Evolutionary conservation across 306 rosid genomes (phyloP).

Genomic region (Cicer cuneatum): DNA sequence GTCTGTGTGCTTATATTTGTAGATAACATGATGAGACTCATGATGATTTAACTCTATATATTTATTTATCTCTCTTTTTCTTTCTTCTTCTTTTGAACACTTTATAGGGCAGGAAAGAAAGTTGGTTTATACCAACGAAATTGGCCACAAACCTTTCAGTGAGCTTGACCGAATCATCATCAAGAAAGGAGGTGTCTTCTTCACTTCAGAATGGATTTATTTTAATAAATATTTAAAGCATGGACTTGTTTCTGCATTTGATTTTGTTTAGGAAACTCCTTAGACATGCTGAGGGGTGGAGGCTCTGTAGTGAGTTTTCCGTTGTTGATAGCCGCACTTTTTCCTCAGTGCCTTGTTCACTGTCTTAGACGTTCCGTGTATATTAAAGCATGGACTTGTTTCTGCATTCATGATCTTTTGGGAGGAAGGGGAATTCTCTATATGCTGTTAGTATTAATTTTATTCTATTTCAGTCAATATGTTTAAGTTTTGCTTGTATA

Average conservation of each 20-base stretch:
- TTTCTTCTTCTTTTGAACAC: constrained; percentile 28
- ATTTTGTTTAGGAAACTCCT: constrained; percentile 36
- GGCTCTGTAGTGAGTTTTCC: constrained; percentile 17
- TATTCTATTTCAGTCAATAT: constrained; percentile 17
- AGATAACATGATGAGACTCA: constrained; percentile 32
- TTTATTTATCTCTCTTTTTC: constrained; percentile 27
- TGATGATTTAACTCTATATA: constrained; percentile 29
- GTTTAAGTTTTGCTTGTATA: constrained; percentile 30
- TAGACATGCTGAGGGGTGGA: neutral
- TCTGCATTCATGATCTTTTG: too few relatives aligned
- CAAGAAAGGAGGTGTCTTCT: constrained; percentile 72
- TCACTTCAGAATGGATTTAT: constrained; percentile 21
- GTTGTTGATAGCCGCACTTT: constrained; percentile 32
- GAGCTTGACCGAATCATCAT: constrained; percentile 85
- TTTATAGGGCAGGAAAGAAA: constrained; percentile 86
- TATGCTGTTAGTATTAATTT: constrained; percentile 23
- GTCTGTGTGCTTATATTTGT: constrained; percentile 42
- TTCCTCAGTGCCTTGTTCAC: constrained; percentile 21
- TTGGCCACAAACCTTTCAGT: constrained; percentile 94
- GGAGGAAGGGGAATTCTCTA: neutral
- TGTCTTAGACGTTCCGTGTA: too few relatives aligned
- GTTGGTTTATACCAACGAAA: constrained; percentile 97
- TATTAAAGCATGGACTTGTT: too few relatives aligned
- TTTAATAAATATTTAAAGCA: constrained; percentile 14
- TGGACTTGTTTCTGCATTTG: constrained; percentile 31